Base-by-base conservation (phyloP, 2,329 filamentous ascomycete species). In the Aspergillus tubingensis region DNA sequence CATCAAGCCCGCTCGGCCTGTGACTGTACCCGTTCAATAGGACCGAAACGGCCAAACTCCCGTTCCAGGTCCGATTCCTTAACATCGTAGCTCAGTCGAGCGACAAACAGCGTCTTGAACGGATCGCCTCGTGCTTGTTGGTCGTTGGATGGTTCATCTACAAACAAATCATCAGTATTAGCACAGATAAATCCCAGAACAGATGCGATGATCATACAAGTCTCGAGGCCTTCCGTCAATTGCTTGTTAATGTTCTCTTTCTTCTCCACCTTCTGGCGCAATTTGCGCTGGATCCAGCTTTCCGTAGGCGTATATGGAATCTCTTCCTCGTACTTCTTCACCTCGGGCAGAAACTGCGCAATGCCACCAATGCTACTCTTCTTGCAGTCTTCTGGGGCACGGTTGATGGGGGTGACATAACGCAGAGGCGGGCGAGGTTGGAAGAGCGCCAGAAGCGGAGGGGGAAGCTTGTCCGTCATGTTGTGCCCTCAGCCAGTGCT, bases 391-490 rank as follows among this genome's bases (percentile, higher is more conserved):
- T 95, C 91, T 10, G 93, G 90, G 63, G 93, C 86, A 75, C 91
- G 84, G 78, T 98, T 94, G 69, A 85, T 83, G 6, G 92, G 91
- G 62, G 90, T 89, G 62, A 96, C 87, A 85, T 91, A 98, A 78
- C 92, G 90, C 74, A 98, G 82, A 61, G 94, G 90, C 69, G 95
- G 95, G 62, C 95, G 91, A 74, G 95, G 91, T 79, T 94, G 91
- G 81, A 99, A 99, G 68, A 98, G 91, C 79, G 91, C 91, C 70
- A 98, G 85, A 61, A 98, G 86, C 75, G 96, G 94, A 58, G 91
- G 91, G 60, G 95, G 94, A 19, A 99, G 89, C 80, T 96, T 95
- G 84, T 97, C 94, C 54, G 95, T 98, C 95, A 98, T 99, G 64
- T 69, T 81, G 70, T 56, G 50, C 43, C 60, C 62, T 65, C 63